A percentile compares a stretch with the other conserved stretches of the same genome.
Conservation (phyloP, 1,139 yeast species). For the Kodamaea anthophila region DNA sequence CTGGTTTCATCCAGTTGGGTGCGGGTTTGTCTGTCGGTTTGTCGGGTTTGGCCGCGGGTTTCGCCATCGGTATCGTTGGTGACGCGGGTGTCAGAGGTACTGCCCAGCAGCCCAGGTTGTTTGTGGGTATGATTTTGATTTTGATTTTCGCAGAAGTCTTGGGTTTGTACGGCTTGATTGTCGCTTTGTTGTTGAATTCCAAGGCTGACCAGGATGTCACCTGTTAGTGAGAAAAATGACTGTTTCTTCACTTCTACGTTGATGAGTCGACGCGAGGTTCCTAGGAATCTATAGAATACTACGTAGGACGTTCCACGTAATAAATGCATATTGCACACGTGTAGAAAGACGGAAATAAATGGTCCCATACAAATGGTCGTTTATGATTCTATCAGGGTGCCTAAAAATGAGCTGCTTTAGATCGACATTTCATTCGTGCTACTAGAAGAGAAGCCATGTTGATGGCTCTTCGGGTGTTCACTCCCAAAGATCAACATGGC, state of each 20-base stretch:
- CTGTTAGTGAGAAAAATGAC: no score
- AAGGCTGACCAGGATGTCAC: conserved; percentile 89
- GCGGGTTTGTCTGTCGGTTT: conserved; percentile 98
- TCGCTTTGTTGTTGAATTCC: conserved; percentile 93
- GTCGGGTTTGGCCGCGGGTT: conserved; percentile 96
- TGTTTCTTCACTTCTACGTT: conserved; percentile 4
- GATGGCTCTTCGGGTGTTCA: no score
- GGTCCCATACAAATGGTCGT: no score
- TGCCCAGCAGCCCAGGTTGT: conserved; percentile 93
- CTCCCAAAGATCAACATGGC: no score
- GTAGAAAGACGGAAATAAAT: conserved; percentile 1
- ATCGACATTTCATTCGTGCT: no score
- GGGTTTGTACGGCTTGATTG: conserved; percentile 96
- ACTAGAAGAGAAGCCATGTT: no score
- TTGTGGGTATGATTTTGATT: conserved; percentile 95
- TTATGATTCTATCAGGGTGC: no score
- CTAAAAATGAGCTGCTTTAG: no score
- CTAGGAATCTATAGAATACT: conserved; percentile 10
- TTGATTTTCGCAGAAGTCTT: conserved; percentile 98
- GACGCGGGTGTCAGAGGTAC: conserved; percentile 98
- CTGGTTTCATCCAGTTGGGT: conserved; percentile 97
- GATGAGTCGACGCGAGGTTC: conserved; percentile 3
- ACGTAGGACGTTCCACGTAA: not conserved
- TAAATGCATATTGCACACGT: conserved; percentile 1
- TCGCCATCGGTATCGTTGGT: conserved; percentile 97